Conservation (phyloP, 2,329 filamentous ascomycete genomes). For the Nakataea oryzae region DNA sequence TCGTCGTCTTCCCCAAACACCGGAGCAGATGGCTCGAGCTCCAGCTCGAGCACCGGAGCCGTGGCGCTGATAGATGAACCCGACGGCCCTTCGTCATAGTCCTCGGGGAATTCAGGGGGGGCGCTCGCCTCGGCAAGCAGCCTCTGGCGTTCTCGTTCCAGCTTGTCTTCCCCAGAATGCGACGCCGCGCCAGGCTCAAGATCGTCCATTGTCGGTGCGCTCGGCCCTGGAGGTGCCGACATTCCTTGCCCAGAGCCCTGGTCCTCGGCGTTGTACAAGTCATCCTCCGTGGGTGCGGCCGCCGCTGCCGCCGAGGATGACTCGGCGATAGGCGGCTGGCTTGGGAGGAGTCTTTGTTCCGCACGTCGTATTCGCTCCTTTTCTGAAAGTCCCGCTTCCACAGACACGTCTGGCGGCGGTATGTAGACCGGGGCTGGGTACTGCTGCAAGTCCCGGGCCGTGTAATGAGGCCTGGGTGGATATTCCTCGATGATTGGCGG, state of each 20-base stretch:
- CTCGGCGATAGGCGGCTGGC: conserved; percentile 49
- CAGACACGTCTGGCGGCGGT: conserved; percentile 47
- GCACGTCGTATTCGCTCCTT: conserved; percentile 72
- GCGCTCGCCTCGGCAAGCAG: conserved; percentile 55
- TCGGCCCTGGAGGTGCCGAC: neutral
- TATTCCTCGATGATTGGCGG: neutral
- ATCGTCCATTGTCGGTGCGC: conserved; percentile 34
- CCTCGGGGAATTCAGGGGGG: conserved; percentile 46
- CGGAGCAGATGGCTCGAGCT: conserved; percentile 43
- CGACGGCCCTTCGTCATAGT: conserved; percentile 28
- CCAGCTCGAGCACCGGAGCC: conserved; percentile 15
- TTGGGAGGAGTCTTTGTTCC: conserved; percentile 72
- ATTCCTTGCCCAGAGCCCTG: neutral
- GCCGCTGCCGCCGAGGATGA: conserved; percentile 31
- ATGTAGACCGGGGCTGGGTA: conserved; percentile 34
- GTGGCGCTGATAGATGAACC: conserved; percentile 14
- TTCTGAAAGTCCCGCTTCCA: conserved; percentile 59
- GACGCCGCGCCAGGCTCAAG: conserved; percentile 13
- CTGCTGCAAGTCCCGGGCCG: conserved; percentile 18
- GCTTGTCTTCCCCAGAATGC: conserved; percentile 55
- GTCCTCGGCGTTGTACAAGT: conserved; percentile 39
- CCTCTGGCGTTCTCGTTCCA: conserved; percentile 59
- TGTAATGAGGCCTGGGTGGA: conserved; percentile 3
- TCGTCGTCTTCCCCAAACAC: conserved; percentile 45
- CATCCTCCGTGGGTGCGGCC: conserved; percentile 28